Conservation (phyloP, 495 filamentous ascomycete species). For the Evernia prunastri region DNA sequence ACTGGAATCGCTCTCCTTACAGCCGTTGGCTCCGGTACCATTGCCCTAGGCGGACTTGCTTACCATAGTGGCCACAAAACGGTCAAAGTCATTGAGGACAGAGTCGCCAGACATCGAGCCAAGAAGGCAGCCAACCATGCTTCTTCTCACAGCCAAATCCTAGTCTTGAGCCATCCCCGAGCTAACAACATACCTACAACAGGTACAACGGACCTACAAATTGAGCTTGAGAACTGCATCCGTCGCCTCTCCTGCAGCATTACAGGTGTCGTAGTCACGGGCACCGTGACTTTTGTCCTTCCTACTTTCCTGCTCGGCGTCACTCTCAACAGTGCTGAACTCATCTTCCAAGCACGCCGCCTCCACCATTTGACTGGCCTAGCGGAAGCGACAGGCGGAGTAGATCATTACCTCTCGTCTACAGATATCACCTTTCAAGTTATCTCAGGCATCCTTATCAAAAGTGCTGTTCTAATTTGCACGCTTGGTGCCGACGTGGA, state of each 20-base stretch:
- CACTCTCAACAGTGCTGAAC: constrained; percentile 1
- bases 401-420: neutral
- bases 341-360: constrained; percentile 1
- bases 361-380: neutral
- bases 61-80: neutral
- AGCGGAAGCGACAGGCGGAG: neutral
- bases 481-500: constrained; percentile 1
- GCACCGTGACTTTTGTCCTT: neutral
- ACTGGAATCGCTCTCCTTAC: neutral
- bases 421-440: constrained; percentile 1
- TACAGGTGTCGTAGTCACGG: constrained; percentile 1
- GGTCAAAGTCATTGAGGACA: neutral
- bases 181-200: neutral
- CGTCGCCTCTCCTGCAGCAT: constrained; percentile 3
- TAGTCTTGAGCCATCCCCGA: neutral
- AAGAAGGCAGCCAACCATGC: neutral
- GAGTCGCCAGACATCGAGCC: neutral
- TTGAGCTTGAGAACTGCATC: neutral
- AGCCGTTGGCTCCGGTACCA: neutral
- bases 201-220: neutral
- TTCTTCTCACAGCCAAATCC: constrained; percentile 2
- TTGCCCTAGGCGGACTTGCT: neutral
- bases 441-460: constrained; percentile 1
- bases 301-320: neutral
- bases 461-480: neutral